Percentiles rank a stretch among this genome's conserved stretches.
phyloP scores from a whole-genome alignment of 176 grass and related monocot genomes.

The Carex scoparia region DNA sequence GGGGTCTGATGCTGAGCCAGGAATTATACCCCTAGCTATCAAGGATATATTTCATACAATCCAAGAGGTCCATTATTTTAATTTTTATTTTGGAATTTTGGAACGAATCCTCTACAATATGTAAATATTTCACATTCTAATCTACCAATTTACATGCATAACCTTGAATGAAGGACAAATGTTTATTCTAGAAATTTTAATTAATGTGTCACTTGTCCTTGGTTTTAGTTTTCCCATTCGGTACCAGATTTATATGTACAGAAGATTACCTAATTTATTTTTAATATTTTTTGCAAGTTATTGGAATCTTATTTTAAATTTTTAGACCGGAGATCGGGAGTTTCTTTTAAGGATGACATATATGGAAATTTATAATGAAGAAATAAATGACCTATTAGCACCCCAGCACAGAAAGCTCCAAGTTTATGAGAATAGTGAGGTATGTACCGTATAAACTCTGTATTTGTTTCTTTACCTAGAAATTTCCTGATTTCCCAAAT shows the following conservation, averaged over 20 bases:
- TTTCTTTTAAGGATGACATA: conserved; percentile 95
- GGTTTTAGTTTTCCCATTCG: not conserved
- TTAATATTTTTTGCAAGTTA: not conserved
- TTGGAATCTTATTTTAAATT: conserved; percentile 17
- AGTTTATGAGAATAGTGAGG: conserved; percentile 88
- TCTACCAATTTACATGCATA: not conserved
- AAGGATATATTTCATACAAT: conserved; percentile 66
- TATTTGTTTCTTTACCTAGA: not conserved
- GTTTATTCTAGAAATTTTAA: not conserved
- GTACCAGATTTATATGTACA: not conserved
- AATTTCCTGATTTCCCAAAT: not conserved
- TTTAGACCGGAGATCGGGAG: conserved; percentile 70
- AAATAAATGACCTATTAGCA: conserved; percentile 87
- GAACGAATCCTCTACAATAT: not conserved
- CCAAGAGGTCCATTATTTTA: conserved; percentile 41
- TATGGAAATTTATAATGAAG: conserved; percentile 99
- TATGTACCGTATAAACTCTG: conserved; percentile 9
- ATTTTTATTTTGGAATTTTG: not conserved
- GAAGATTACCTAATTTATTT: not conserved
- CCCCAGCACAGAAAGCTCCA: conserved; percentile 92
- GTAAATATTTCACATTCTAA: not conserved
- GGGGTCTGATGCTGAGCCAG: conserved; percentile 59
- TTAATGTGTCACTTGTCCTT: not conserved
- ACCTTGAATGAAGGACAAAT: not conserved
- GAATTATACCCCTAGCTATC: conserved; percentile 83